Evolutionary conservation across 768 basidiomycete genomes (phyloP).

Genomic region (Podaxis sp.): DNA sequence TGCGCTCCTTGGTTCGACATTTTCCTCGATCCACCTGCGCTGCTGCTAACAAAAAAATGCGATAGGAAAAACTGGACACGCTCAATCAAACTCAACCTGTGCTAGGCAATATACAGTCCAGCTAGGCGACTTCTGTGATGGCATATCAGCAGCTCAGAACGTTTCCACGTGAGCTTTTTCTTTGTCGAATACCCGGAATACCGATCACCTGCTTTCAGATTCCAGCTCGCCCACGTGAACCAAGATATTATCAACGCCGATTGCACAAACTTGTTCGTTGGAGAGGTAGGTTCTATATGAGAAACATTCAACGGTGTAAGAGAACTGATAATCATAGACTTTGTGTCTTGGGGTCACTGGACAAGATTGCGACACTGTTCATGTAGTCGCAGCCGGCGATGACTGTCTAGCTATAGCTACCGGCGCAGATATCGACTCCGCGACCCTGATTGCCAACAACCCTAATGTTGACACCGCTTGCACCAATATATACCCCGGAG

Average conservation of each 20-base stretch:
- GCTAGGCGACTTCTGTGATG: slow-evolving; percentile 51
- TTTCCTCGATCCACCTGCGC: not conserved
- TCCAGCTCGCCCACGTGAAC: slow-evolving; percentile 57
- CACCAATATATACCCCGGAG: slow-evolving; percentile 52
- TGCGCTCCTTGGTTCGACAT: not conserved
- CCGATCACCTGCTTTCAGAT: slow-evolving; percentile 26
- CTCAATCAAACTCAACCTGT: slow-evolving; percentile 25
- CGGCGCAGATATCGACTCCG: slow-evolving; percentile 36
- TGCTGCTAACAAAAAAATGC: not conserved
- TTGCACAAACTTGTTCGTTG: slow-evolving; percentile 53
- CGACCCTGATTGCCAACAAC: slow-evolving; percentile 56
- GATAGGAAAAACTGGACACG: not conserved
- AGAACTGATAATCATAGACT: slow-evolving; percentile 17
- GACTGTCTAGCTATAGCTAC: slow-evolving; percentile 42
- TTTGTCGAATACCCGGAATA: not conserved
- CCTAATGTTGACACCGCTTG: slow-evolving; percentile 53
- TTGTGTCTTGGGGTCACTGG: slow-evolving; percentile 55
- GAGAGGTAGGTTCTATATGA: slow-evolving; percentile 32
- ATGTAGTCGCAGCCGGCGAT: slow-evolving; percentile 45
- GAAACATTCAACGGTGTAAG: not conserved
- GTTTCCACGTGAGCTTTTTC: slow-evolving; percentile 39
- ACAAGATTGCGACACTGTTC: slow-evolving; percentile 52
- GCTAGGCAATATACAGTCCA: slow-evolving; percentile 46
- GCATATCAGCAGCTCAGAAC: slow-evolving; percentile 43
- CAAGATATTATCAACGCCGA: slow-evolving; percentile 38